Percentiles rank a stretch among this genome's conserved stretches.
Evolutionary conservation across 441 rosid genomes (phyloP).

Genomic region (Breynia disticha): DNA sequence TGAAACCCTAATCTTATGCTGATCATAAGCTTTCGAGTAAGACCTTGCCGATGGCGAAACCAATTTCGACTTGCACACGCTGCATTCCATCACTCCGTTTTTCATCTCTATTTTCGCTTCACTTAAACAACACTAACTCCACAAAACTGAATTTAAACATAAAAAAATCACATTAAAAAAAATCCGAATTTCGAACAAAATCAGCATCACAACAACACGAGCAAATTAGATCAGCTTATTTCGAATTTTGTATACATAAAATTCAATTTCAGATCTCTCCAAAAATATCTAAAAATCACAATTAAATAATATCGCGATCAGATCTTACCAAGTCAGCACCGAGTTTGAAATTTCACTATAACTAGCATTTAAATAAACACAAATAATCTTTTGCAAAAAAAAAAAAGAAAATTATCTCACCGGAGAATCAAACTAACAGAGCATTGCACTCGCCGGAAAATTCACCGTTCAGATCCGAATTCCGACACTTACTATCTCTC

Average conservation of each 20-base stretch:
- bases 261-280: no score
- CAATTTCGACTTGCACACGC: constrained; percentile 75
- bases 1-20: constrained; percentile 48
- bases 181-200: background rate
- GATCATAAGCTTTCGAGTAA: constrained; percentile 70
- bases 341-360: no score
- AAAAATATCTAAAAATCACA: no score
- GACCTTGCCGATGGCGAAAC: constrained; percentile 52
- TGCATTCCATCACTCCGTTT: constrained; percentile 78
- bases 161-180: constrained; percentile 1
- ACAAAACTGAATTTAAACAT: constrained; percentile 13
- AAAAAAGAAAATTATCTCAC: constrained; percentile 15
- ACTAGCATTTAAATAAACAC: background rate
- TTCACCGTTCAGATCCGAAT: constrained; percentile 27
- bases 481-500: constrained; percentile 4
- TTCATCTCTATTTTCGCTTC: constrained; percentile 36
- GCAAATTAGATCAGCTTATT: no score
- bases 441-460: constrained; percentile 16
- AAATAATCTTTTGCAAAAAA: background rate
- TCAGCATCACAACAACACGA: no score
- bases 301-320: no score
- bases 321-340: no score
- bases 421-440: constrained; percentile 17
- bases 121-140: constrained; percentile 5
- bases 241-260: no score